phyloP scores from a whole-genome alignment of 2,329 filamentous ascomycete species.

The Mariannaea elegans region DNA sequence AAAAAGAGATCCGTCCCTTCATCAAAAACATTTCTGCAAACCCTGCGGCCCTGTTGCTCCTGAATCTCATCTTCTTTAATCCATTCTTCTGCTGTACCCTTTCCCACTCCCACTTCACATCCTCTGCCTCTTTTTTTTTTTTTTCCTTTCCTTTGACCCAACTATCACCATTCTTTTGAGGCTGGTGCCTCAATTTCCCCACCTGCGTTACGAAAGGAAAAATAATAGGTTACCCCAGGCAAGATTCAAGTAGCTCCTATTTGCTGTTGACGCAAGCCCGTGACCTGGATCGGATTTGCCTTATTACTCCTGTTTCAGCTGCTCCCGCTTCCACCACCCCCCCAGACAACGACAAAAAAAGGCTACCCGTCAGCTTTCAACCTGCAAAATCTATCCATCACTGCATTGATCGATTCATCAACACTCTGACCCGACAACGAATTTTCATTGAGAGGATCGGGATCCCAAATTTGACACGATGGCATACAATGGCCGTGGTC shows the following conservation, averaged over 20 bases:
- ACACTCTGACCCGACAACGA: constrained; percentile 23
- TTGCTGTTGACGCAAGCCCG: constrained; percentile 34
- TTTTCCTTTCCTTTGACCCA: constrained; percentile 32
- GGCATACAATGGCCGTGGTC: constrained; percentile 71
- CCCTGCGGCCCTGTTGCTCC: constrained; percentile 28
- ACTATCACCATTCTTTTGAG: constrained; percentile 43
- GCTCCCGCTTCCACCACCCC: constrained; percentile 18
- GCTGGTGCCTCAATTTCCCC: constrained; percentile 42
- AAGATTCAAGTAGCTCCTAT: constrained; percentile 25
- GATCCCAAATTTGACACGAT: constrained; percentile 44
- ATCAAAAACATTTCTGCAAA: constrained; percentile 43
- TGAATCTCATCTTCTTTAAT: constrained; percentile 20
- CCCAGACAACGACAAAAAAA: constrained; percentile 31
- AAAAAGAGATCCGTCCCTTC: constrained; percentile 40
- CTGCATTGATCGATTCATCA: constrained; percentile 26
- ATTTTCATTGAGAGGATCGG: constrained; percentile 31
- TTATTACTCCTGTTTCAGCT: constrained; percentile 42
- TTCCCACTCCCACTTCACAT: constrained; percentile 34
- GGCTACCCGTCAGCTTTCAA: constrained; percentile 24
- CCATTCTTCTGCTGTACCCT: constrained; percentile 24
- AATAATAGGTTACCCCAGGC: constrained; percentile 16
- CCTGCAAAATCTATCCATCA: constrained; percentile 22
- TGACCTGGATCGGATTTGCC: constrained; percentile 36
- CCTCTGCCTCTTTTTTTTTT: constrained; percentile 37
- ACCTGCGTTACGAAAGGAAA: constrained; percentile 33